Evolutionary conservation across 257 asterid genomes (phyloP), one percentile per base, ranked within the genome.

Genomic region (Fraxinus quadrangulata): DNA sequence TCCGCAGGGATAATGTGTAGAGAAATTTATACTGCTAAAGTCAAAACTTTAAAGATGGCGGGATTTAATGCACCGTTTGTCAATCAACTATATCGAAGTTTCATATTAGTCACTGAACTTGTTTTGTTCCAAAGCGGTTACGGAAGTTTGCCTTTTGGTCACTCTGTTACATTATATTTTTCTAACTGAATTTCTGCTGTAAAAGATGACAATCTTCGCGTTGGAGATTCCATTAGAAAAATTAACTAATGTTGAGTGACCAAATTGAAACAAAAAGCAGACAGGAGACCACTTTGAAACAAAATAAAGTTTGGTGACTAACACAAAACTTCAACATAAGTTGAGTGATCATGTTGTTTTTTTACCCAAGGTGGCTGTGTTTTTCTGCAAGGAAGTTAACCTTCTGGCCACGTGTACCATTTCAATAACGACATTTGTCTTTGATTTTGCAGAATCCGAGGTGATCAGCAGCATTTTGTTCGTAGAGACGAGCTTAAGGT

Each of bases 381-480:
- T 4, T 14, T 47, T 47, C 7, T 14, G 59, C 59, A 47, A 47
- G 21, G 59, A 12, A 16, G 7, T 47, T 47, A 47, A 47, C 59
- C 51, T 47, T 4, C 3, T 56, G n/a, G 66, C 66, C 26, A 6
- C 28, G 10, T 56, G 26, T 56, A 56, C 66, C 66, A 56, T 56
- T n/a, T 26, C 40, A 49, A 40, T 72, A 67, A 30, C 28, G 6
- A 68, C 31, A 74, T 33, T 33, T 4, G 8, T 56, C 13, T 17
- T 71, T 14, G 59, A 23, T 67, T 67, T 47, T 34, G 61, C 91
- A 96, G 99, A 81, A 93, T 96, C 54, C 91, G 88, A 82, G 99
- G 99, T 11, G 99, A 96, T 84, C 99, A 96, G 84, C 99, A 96
- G 84, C 99, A 96, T 87, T 96, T 96, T 80, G 99, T 96, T 81